These are phyloP conservation scores for Cladophialophora carrionii DNA, from an alignment of 2,329 filamentous ascomycete genomes.

Conservation along the genomic window DNA sequence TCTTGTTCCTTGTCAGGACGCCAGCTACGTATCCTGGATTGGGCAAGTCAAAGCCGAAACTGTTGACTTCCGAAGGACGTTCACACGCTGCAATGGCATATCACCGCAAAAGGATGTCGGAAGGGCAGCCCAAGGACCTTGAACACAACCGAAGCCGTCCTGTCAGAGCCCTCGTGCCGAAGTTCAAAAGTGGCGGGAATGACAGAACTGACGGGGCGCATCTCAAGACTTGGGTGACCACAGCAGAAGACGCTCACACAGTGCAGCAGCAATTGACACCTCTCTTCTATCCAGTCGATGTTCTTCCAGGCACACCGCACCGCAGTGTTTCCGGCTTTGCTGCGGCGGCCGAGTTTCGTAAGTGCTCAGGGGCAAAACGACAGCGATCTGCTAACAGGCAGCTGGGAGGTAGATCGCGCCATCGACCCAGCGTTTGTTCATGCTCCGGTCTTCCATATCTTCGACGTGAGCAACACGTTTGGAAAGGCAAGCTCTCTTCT, in stretches of 20 bases:
- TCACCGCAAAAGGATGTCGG: background rate
- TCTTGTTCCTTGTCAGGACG: constrained; percentile 9
- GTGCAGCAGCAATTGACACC: background rate
- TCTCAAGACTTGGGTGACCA: background rate
- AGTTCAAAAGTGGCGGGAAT: too few species aligned
- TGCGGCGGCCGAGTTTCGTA: constrained; percentile 10
- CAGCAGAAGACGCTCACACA: background rate
- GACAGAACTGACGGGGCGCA: too few species aligned
- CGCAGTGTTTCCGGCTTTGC: background rate
- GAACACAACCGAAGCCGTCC: background rate
- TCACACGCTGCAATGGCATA: constrained; percentile 8
- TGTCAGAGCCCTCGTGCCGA: background rate
- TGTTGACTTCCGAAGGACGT: background rate
- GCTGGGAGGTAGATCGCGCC: constrained; percentile 4
- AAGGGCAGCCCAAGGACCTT: too few species aligned
- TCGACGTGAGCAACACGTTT: constrained; percentile 15
- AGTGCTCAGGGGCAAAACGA: background rate
- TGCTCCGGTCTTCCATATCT: constrained; percentile 8
- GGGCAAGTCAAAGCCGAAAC: background rate
- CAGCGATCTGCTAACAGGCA: background rate
- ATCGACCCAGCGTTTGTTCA: constrained; percentile 6
- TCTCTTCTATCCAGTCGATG: background rate
- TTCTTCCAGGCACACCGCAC: constrained; percentile 8
- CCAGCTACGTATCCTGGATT: background rate
- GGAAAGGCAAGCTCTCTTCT: background rate